Percentiles rank a stretch among this genome's conserved stretches.
Conservation (phyloP, 2,329 filamentous ascomycete genomes). For the Aspergillus pseudoviridinutans region DNA sequence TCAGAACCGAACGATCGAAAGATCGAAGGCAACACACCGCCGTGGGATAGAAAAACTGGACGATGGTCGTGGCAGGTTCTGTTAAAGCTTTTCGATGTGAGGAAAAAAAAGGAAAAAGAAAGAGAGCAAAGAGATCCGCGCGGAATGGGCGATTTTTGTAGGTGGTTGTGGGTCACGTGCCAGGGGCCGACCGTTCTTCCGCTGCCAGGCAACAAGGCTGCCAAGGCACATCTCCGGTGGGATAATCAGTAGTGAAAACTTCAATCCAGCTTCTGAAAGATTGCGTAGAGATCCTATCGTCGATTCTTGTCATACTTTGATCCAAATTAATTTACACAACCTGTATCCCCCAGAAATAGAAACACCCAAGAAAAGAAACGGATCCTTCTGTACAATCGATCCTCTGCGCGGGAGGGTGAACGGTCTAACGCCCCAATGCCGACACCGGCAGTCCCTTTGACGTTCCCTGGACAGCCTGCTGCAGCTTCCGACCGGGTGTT, state of each 20-base stretch:
- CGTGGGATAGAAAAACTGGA: constrained; percentile 49
- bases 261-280: no score
- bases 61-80: constrained; percentile 68
- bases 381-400: background rate
- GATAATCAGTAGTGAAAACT: background rate
- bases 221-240: background rate
- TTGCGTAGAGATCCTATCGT: no score
- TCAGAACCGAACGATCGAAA: constrained; percentile 58
- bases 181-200: constrained; percentile 19
- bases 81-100: constrained; percentile 56
- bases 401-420: no score
- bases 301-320: no score
- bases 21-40: constrained; percentile 66
- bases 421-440: no score
- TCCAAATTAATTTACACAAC: no score
- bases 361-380: background rate
- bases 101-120: constrained; percentile 42
- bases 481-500: background rate
- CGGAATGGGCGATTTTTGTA: constrained; percentile 25
- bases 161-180: constrained; percentile 27
- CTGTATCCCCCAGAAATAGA: background rate
- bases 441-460: no score
- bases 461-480: background rate
- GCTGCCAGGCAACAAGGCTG: constrained; percentile 8
- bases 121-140: constrained; percentile 12